Evolutionary conservation across 331 rosid species (phyloP).

Genomic region (Rhamnella rubrinervis): DNA sequence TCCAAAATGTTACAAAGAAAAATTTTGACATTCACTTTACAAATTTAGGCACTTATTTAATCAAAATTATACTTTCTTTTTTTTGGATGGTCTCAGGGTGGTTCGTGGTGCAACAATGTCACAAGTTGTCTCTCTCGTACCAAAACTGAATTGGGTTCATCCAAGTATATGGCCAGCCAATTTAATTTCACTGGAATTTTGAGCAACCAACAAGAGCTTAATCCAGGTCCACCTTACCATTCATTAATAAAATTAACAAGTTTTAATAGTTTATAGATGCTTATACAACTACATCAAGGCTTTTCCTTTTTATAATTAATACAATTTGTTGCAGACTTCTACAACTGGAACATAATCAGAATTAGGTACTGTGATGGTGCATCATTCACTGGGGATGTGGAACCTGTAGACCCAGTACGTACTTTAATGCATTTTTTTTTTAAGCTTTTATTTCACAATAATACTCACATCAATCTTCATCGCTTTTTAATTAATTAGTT

Average conservation of each 20-base stretch:
- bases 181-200: slow-evolving; percentile 77
- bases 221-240: slow-evolving; percentile 61
- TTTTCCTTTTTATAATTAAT: background rate
- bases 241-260: background rate
- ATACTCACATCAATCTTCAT: background rate
- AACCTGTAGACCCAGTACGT: slow-evolving; percentile 73
- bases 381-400: slow-evolving; percentile 92
- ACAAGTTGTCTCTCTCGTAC: slow-evolving; percentile 75
- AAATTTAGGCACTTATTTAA: background rate
- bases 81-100: slow-evolving; percentile 59
- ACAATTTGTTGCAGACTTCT: slow-evolving; percentile 55
- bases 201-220: slow-evolving; percentile 39
- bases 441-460: background rate
- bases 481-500: background rate
- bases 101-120: slow-evolving; percentile 93
- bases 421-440: background rate
- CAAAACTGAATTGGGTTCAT: slow-evolving; percentile 75
- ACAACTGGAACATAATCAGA: slow-evolving; percentile 84
- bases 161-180: slow-evolving; percentile 58
- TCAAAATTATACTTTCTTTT: background rate
- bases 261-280: background rate
- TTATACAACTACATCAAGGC: background rate
- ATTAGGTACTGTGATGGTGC: slow-evolving; percentile 92
- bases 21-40: too few species aligned
- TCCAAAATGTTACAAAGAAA: too few species aligned